Conservation (phyloP, 2,329 filamentous ascomycete genomes). For the Ceratocystis smalleyi region DNA sequence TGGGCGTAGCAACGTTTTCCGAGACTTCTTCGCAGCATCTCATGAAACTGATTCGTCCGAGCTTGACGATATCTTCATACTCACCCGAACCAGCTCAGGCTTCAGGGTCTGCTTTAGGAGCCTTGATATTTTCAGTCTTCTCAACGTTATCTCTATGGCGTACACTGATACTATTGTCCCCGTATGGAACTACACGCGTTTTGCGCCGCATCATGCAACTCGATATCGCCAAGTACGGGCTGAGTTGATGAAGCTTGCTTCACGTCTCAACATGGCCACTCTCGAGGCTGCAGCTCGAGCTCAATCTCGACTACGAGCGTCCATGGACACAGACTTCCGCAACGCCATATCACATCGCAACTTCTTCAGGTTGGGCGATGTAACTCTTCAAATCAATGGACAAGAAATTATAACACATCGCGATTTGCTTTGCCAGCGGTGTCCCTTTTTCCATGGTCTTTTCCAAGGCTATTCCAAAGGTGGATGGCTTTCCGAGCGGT, state of each 20-base stretch:
- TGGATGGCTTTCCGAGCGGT: conserved; percentile 60
- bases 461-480: conserved; percentile 80
- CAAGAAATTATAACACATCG: conserved; percentile 63
- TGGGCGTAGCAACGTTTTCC: conserved; percentile 55
- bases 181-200: conserved; percentile 67
- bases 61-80: conserved; percentile 43
- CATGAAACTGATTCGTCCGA: conserved; percentile 38
- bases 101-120: conserved; percentile 35
- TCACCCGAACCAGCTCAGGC: conserved; percentile 26
- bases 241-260: conserved; percentile 78
- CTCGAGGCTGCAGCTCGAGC: conserved; percentile 65
- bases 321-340: conserved; percentile 54
- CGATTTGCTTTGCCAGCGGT: conserved; percentile 62
- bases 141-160: conserved; percentile 64
- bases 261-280: conserved; percentile 50
- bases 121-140: conserved; percentile 59
- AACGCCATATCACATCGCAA: conserved; percentile 49
- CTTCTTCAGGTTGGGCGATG: conserved; percentile 69
- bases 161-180: conserved; percentile 72
- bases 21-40: conserved; percentile 44
- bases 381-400: conserved; percentile 62
- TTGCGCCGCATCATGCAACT: conserved; percentile 48
- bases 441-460: conserved; percentile 80
- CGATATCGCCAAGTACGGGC: conserved; percentile 65
- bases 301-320: conserved; percentile 49